Evolutionary conservation across 2,329 filamentous ascomycete species (phyloP).

Genomic region (Mycocentrospora acerina): DNA sequence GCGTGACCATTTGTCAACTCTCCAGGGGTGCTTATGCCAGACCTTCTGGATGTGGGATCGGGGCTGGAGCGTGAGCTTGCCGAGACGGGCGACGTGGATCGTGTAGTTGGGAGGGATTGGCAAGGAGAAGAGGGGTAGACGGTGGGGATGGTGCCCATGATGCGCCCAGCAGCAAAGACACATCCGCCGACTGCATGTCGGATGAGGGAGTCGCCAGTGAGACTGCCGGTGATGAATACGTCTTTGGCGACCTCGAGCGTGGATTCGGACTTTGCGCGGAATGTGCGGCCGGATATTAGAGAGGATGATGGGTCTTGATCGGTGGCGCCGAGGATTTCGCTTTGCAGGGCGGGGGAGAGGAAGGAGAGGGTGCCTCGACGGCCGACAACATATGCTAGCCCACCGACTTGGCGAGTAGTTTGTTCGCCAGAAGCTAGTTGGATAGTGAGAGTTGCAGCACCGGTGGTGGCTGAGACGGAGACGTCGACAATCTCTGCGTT

Average conservation of each 20-base stretch:
- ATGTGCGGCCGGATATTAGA: slow-evolving; percentile 54
- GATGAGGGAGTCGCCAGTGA: slow-evolving; percentile 63
- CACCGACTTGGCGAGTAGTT: slow-evolving; percentile 50
- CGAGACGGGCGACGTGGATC: slow-evolving; percentile 12
- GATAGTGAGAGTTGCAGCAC: slow-evolving; percentile 44
- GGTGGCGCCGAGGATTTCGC: slow-evolving; percentile 47
- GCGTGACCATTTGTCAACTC: slow-evolving; percentile 39
- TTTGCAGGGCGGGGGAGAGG: slow-evolving; percentile 48
- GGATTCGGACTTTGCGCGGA: slow-evolving; percentile 54
- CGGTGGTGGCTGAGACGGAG: slow-evolving; percentile 13
- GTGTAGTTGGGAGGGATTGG: neutral
- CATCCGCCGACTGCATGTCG: slow-evolving; percentile 62
- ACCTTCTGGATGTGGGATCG: slow-evolving; percentile 5
- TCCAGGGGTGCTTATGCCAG: slow-evolving; percentile 17
- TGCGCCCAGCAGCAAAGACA: slow-evolving; percentile 56
- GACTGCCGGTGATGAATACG: slow-evolving; percentile 59
- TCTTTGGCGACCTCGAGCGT: slow-evolving; percentile 55
- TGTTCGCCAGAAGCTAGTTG: slow-evolving; percentile 45
- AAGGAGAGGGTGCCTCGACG: slow-evolving; percentile 58
- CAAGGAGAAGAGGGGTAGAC: slow-evolving; percentile 14
- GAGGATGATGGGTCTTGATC: slow-evolving; percentile 4
- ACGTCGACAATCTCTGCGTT: slow-evolving; percentile 54
- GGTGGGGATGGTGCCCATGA: slow-evolving; percentile 37
- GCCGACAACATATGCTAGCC: slow-evolving; percentile 58
- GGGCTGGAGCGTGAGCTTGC: slow-evolving; percentile 13